Evolutionary conservation across 176 grass and related monocot genomes (phyloP).

Genomic region (Sorghum bicolor): Sorghum_bicolor_NCBIv3 NC_012876.2:61080001-61080500

Average conservation of each 20-base stretch:
- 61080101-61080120: conserved; percentile 31
- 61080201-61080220: conserved; percentile 47
- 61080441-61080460: conserved; percentile 63
- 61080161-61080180: conserved; percentile 93
- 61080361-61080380: conserved; percentile 15
- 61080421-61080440: background rate
- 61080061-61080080: background rate
- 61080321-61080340: conserved; percentile 89
- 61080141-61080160: conserved; percentile 94
- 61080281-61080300: conserved; percentile 85
- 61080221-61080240: conserved; percentile 3
- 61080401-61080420: background rate
- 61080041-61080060: background rate
- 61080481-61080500: conserved; percentile 88
- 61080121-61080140: conserved; percentile 71
- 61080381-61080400: background rate
- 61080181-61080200: conserved; percentile 80
- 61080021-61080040: background rate
- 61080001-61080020: background rate
- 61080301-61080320: conserved; percentile 88
- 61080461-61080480: conserved; percentile 64
- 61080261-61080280: conserved; percentile 56
- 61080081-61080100: background rate
- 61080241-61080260: background rate
- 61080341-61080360: conserved; percentile 94